Evolutionary conservation across 2,329 filamentous ascomycete species (phyloP).

Genomic region (Diaporthe caulivora): DNA sequence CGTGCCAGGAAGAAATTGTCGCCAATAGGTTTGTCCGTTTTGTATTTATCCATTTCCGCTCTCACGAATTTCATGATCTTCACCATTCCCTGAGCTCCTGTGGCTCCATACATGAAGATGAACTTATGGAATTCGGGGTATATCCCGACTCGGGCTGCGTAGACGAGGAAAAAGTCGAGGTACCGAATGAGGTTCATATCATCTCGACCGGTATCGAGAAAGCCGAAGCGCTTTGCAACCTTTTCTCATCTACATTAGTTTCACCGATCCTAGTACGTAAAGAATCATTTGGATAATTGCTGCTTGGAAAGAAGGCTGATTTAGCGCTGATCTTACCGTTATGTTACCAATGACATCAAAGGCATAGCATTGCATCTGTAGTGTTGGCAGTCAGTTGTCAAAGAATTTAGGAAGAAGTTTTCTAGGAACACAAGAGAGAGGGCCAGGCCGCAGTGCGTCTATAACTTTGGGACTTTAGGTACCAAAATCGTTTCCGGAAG

Average conservation of each 20-base stretch:
- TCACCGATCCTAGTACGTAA: too few relatives aligned
- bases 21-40: not conserved
- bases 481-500: too few relatives aligned
- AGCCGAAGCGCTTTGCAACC: constrained; percentile 34
- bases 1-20: constrained; percentile 19
- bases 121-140: constrained; percentile 21
- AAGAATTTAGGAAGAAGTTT: too few relatives aligned
- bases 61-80: not conserved
- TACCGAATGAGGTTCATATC: constrained; percentile 3
- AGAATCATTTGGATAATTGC: too few relatives aligned
- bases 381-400: too few relatives aligned
- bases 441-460: too few relatives aligned
- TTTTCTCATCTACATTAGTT: not conserved
- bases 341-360: constrained; percentile 37
- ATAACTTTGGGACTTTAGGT: too few relatives aligned
- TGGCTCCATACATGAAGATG: constrained; percentile 1
- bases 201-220: constrained; percentile 32
- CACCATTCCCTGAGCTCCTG: constrained; percentile 14
- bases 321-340: constrained; percentile 1
- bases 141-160: constrained; percentile 24
- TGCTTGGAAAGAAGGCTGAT: too few relatives aligned
- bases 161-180: constrained; percentile 9
- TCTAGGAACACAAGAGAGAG: too few relatives aligned
- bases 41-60: constrained; percentile 2
- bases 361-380: constrained; percentile 33